Evolutionary conservation across 257 asterid genomes (phyloP), one percentile per base, ranked within the genome.

Genomic region (Penstemon eatonii): DNA sequence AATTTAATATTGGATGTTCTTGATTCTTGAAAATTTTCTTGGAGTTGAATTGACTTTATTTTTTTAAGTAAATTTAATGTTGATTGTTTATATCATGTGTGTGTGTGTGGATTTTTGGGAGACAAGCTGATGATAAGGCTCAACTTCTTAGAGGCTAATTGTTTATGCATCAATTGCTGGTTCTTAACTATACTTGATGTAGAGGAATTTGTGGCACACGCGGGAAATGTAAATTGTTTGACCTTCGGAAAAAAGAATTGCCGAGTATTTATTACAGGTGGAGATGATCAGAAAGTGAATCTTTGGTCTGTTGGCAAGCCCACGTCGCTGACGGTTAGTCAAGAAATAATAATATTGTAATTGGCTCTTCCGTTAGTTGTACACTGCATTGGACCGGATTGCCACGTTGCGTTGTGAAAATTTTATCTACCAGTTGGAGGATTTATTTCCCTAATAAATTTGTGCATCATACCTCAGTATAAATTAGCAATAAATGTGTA

Each of bases 141-240:
- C 7, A 66, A 49, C 54, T 60, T 36, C 63, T 12, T 8, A 66
- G 50, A 42, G 51, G 66, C 19, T 45, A 50, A 41, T 43, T 46
- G 58, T 44, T 73, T 47, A n/a, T 52, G 44, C 65, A 67, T 15
- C 41, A 36, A 36, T 64, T 81, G 87, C 75, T 57, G 56, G 50
- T 82, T 57, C 97, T 91, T 89, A 82, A 91, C 95, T 82, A 51
- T 75, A 61, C 79, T 67, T 60, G 52, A 76, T 69, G 56, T 45
- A 94, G 99, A 94, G 96, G 99, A 94, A 83, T 94, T 94, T 55
- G 93, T 94, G 83, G 98, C 97, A n/a, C 99, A 94, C 75, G 84
- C 88, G 10, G 99, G 98, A 69, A 89, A 85, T 77, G 98, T 94
- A 46, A 94, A 94, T 81, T 89, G 99, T 83, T 80, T 94, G 89